Evolutionary conservation across 2,329 filamentous ascomycete genomes (phyloP).

Genomic region (Apiospora sp.): DNA sequence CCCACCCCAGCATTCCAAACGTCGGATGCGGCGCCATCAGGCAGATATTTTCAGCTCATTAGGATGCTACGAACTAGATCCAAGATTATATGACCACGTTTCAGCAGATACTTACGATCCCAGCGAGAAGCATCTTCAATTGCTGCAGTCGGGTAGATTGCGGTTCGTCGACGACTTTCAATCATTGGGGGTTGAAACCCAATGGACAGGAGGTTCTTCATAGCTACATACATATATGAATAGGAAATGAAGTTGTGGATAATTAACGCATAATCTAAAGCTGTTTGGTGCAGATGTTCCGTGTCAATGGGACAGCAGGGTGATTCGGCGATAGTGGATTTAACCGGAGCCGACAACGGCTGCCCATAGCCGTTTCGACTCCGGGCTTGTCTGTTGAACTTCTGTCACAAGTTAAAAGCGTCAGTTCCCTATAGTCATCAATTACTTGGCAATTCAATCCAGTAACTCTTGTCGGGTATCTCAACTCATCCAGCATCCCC

Average conservation of each 20-base stretch:
- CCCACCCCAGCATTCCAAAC: neutral
- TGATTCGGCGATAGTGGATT: neutral
- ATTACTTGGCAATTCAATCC: neutral
- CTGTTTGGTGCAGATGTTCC: no score
- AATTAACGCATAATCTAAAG: no score
- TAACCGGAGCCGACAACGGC: conserved; percentile 14
- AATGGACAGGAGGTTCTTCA: neutral
- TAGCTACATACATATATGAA: neutral
- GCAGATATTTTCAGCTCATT: no score
- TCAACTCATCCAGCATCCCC: no score
- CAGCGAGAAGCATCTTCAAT: neutral
- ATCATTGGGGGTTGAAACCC: neutral
- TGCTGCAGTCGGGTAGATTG: neutral
- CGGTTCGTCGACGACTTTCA: neutral
- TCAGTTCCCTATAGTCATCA: neutral
- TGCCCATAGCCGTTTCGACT: neutral
- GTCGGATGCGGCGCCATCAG: neutral
- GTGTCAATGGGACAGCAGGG: neutral
- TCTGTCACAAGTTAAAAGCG: neutral
- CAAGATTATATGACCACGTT: neutral
- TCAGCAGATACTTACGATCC: neutral
- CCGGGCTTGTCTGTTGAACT: neutral
- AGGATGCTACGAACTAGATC: neutral
- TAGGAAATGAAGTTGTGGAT: neutral
- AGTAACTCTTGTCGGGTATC: neutral